Conservation (phyloP, 2,329 filamentous ascomycete genomes). For the Harringtonia aguacate region DNA sequence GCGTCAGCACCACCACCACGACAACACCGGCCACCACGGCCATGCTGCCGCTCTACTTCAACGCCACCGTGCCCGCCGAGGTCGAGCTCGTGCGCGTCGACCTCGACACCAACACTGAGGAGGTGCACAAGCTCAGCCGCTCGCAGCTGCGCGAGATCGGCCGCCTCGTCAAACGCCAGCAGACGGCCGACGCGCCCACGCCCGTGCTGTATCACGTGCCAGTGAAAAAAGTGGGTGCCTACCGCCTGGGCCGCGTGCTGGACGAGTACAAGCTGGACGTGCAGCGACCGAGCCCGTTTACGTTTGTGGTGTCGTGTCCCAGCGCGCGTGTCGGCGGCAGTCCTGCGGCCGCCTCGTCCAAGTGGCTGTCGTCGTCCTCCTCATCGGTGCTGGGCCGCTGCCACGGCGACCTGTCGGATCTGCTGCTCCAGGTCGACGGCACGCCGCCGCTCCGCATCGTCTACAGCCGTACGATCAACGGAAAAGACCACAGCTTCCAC, state of each 20-base stretch:
- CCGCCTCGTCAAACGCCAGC: conserved; percentile 53
- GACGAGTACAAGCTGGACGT: conserved; percentile 94
- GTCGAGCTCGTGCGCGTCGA: conserved; percentile 87
- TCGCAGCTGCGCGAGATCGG: conserved; percentile 67
- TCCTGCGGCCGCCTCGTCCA: conserved; percentile 25
- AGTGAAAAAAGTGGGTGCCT: conserved; percentile 80
- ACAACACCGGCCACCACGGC: neutral
- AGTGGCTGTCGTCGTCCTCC: conserved; percentile 37
- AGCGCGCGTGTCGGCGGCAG: conserved; percentile 50
- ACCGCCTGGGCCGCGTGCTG: conserved; percentile 72
- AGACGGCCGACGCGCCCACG: conserved; percentile 15
- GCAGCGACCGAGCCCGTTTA: conserved; percentile 62
- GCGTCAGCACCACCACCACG: conserved; percentile 42
- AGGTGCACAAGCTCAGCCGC: conserved; percentile 64
- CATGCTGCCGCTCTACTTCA: conserved; percentile 73
- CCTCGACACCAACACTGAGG: conserved; percentile 63
- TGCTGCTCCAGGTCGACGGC: conserved; percentile 73
- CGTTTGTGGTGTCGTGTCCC: conserved; percentile 79
- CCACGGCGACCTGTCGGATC: conserved; percentile 75
- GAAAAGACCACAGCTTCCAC: conserved; percentile 71
- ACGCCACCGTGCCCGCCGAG: conserved; percentile 78
- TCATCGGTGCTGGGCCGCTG: conserved; percentile 44
- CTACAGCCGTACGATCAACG: conserved; percentile 82
- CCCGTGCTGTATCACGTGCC: conserved; percentile 61
- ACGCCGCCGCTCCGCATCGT: conserved; percentile 87